A percentile compares a stretch with the other conserved stretches of the same genome.
Evolutionary conservation across 371 early-diverging fungal genomes (phyloP).

Genomic region (Mucor circinelloides): DNA sequence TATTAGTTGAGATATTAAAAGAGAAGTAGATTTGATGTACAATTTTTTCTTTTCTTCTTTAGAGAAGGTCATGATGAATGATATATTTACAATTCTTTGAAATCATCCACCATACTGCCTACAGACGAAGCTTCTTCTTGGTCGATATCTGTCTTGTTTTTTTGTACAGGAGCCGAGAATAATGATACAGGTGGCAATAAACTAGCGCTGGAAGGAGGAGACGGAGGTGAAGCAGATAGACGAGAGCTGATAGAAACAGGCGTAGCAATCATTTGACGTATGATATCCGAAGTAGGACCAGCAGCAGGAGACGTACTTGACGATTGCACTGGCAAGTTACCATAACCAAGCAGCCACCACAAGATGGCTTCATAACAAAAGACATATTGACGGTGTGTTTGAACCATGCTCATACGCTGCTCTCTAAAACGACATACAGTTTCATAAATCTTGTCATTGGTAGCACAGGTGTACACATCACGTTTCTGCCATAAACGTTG

Average conservation of each 20-base stretch:
- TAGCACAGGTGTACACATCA: conserved; percentile 45
- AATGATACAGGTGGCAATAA: neutral
- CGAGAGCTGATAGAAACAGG: neutral
- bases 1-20: too few relatives aligned
- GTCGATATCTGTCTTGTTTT: neutral
- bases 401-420: conserved; percentile 82
- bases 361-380: conserved; percentile 85
- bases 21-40: too few relatives aligned
- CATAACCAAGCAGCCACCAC: conserved; percentile 45
- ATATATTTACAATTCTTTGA: conserved; percentile 16
- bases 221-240: neutral
- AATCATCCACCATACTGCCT: conserved; percentile 12
- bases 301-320: neutral
- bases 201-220: neutral
- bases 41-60: too few relatives aligned
- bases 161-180: neutral
- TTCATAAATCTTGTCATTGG: conserved; percentile 37
- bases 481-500: conserved; percentile 20
- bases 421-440: conserved; percentile 69
- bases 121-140: conserved; percentile 5
- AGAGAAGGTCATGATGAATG: too few relatives aligned
- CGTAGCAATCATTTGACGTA: neutral
- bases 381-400: conserved; percentile 81
- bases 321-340: conserved; percentile 10
- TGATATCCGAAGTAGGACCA: neutral